A percentile compares a stretch with the other conserved stretches of the same genome.
Conservation (phyloP, 345 rosid species). For the Triadica sebifera region DNA sequence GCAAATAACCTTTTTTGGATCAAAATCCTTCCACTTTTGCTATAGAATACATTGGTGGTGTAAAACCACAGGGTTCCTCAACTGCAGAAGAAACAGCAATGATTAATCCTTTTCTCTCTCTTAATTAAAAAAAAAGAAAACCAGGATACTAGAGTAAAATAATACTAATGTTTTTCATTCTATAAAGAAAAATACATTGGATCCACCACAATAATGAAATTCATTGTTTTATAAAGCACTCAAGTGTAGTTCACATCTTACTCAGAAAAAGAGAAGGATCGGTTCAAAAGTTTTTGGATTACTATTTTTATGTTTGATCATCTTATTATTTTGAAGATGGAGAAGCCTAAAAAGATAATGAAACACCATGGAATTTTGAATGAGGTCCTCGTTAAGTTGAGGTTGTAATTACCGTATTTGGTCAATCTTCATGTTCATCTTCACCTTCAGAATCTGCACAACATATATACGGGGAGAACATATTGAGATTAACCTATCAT, state of each 20-base stretch:
- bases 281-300: background rate
- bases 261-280: too few relatives aligned
- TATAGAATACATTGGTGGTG: background rate
- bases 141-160: background rate
- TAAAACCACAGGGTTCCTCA: background rate
- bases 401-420: background rate
- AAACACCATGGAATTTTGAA: background rate
- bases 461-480: background rate
- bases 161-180: too few relatives aligned
- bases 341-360: background rate
- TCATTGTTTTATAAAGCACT: background rate
- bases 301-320: background rate
- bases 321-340: background rate
- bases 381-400: background rate
- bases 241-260: background rate
- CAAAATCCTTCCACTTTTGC: slow-evolving; percentile 1
- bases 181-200: background rate
- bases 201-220: background rate
- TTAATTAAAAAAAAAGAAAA: background rate
- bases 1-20: background rate
- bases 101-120: background rate
- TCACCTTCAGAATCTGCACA: slow-evolving; percentile 48
- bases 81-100: slow-evolving; percentile 5
- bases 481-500: background rate
- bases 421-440: slow-evolving; percentile 50